These are phyloP conservation scores for Arthroderma sp. DNA, from an alignment of 2,329 filamentous ascomycete species.

Conservation along the genomic window DNA sequence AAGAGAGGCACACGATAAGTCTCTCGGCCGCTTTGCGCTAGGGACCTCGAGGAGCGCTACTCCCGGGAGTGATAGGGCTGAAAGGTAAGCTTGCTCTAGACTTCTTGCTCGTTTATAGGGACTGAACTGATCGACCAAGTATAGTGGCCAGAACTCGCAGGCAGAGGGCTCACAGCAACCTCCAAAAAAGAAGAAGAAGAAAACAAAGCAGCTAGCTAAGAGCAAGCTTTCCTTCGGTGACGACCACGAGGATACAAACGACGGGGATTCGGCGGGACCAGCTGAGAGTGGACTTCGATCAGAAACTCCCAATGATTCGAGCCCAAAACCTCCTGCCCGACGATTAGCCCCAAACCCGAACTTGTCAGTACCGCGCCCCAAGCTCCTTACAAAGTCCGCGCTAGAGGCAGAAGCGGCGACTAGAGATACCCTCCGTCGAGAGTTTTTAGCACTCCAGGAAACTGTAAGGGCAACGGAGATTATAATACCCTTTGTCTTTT, in stretches of 20 bases:
- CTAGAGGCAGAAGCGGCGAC: conserved; percentile 67
- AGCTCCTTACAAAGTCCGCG: conserved; percentile 60
- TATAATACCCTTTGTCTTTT: conserved; percentile 88
- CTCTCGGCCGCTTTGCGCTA: conserved; percentile 31
- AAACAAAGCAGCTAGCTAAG: conserved; percentile 39
- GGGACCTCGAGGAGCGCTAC: conserved; percentile 39
- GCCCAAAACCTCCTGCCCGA: conserved; percentile 16
- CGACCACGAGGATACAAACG: conserved; percentile 53
- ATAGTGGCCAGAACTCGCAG: conserved; percentile 40
- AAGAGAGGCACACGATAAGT: conserved; percentile 57
- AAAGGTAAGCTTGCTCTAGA: conserved; percentile 40
- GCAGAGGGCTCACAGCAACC: conserved; percentile 26
- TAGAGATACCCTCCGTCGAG: conserved; percentile 58
- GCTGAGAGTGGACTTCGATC: conserved; percentile 26
- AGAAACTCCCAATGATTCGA: conserved; percentile 23
- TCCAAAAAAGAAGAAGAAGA: conserved; percentile 47
- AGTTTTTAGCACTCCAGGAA: conserved; percentile 74
- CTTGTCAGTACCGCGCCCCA: conserved; percentile 43
- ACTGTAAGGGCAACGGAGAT: conserved; percentile 81
- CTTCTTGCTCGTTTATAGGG: neutral
- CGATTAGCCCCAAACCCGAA: conserved; percentile 33
- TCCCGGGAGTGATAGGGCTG: conserved; percentile 36
- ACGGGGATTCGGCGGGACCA: conserved; percentile 26
- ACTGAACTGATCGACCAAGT: conserved; percentile 41
- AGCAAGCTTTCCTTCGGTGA: conserved; percentile 47